phyloP scores from a whole-genome alignment of 441 rosid genomes.

The Bruguiera hainesii region DNA sequence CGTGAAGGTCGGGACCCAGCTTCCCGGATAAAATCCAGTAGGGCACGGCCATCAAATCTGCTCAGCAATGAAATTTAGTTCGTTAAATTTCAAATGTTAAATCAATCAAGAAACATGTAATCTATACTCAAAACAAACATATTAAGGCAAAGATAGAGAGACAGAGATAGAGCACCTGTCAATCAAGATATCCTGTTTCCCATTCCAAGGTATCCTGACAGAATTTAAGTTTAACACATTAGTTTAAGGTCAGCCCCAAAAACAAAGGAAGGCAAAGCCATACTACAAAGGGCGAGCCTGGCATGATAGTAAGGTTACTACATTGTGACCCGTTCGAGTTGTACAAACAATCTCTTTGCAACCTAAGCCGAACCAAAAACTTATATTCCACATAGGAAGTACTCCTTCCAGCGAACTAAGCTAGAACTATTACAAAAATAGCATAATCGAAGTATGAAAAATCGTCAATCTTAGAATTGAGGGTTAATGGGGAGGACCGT shows the following conservation, averaged over 20 bases:
- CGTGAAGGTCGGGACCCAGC: slow-evolving; percentile 43
- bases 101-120: background rate
- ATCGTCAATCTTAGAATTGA: background rate
- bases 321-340: background rate
- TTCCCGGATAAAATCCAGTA: slow-evolving; percentile 92
- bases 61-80: slow-evolving; percentile 2
- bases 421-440: background rate
- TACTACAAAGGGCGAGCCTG: too few species aligned
- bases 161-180: slow-evolving; percentile 45
- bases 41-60: slow-evolving; percentile 95
- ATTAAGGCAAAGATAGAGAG: slow-evolving; percentile 1
- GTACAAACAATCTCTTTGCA: too few species aligned
- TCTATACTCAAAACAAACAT: background rate
- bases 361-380: too few species aligned
- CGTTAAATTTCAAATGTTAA: background rate
- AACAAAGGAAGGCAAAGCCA: background rate
- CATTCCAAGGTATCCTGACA: slow-evolving; percentile 93
- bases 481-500: background rate
- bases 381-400: too few species aligned
- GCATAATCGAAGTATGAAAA: background rate
- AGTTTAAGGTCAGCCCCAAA: background rate
- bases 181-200: slow-evolving; percentile 75
- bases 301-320: too few species aligned
- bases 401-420: too few species aligned
- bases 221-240: background rate